Evolutionary conservation across 805 yeast species (phyloP).

Genomic region (Blastobotrys terrestris): DNA sequence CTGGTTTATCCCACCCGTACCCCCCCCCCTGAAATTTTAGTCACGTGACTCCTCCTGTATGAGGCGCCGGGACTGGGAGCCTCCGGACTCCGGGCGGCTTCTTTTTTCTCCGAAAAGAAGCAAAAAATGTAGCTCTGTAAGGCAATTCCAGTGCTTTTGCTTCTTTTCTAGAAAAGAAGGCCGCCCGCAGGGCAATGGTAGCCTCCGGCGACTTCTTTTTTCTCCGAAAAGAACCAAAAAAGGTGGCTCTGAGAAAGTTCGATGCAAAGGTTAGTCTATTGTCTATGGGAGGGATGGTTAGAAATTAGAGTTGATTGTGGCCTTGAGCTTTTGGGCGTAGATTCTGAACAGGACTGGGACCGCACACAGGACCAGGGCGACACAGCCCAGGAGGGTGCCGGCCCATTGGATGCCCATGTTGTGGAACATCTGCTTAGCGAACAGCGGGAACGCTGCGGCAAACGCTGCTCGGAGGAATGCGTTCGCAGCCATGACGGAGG

Average conservation of each 20-base stretch:
- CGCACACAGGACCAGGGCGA: slow-evolving; percentile 52
- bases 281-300: neutral
- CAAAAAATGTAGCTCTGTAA: too few relatives aligned
- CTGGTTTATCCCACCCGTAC: too few relatives aligned
- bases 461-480: slow-evolving; percentile 62
- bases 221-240: neutral
- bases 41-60: neutral
- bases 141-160: neutral
- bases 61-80: too few relatives aligned
- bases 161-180: neutral
- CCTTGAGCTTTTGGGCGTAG: slow-evolving; percentile 54
- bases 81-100: too few relatives aligned
- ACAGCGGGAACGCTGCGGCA: slow-evolving; percentile 70
- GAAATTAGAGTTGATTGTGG: slow-evolving; percentile 50
- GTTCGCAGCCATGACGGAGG: slow-evolving; percentile 74
- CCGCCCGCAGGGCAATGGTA: neutral
- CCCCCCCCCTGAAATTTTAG: neutral
- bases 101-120: too few relatives aligned
- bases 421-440: slow-evolving; percentile 64
- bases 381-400: slow-evolving; percentile 60
- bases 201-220: neutral
- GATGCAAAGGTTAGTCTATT: neutral
- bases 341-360: slow-evolving; percentile 62
- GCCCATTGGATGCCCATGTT: slow-evolving; percentile 76
- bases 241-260: neutral